Evolutionary conservation across 371 early-diverging fungal species (phyloP).

Genomic region (Furculomyces boomerangus): DNA sequence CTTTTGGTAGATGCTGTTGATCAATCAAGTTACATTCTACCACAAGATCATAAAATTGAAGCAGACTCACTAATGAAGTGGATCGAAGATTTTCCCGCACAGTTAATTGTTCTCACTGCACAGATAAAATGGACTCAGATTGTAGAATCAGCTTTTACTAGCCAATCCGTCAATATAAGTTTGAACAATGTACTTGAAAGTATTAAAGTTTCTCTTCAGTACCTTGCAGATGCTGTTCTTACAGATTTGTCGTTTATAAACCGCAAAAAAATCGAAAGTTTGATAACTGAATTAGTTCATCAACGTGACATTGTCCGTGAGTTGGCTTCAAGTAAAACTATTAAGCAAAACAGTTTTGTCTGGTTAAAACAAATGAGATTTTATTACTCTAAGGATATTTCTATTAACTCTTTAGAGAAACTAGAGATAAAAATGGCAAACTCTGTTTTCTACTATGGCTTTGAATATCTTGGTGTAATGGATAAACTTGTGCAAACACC

Average conservation of each 20-base stretch:
- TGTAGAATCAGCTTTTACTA: constrained; percentile 52
- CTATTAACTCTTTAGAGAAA: constrained; percentile 46
- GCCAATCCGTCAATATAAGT: constrained; percentile 5
- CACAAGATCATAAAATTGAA: constrained; percentile 21
- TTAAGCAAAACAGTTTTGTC: constrained; percentile 56
- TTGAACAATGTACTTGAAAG: constrained; percentile 32
- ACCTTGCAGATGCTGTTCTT: constrained; percentile 84
- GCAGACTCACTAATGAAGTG: constrained; percentile 49
- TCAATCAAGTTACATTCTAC: constrained; percentile 4
- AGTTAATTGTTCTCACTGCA: constrained; percentile 77
- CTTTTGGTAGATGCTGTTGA: constrained; percentile 49
- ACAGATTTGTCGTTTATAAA: constrained; percentile 61
- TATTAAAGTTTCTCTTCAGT: constrained; percentile 55
- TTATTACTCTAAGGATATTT: constrained; percentile 35
- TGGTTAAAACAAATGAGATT: constrained; percentile 98
- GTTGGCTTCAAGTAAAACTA: constrained; percentile 35
- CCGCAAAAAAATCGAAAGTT: constrained; percentile 89
- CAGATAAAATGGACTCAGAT: constrained; percentile 83
- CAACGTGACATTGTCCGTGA: constrained; percentile 85
- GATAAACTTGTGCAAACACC: constrained; percentile 97
- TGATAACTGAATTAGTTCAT: constrained; percentile 96
- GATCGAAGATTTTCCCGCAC: constrained; percentile 83
- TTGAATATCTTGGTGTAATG: constrained; percentile 90
- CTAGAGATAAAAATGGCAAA: constrained; percentile 83
- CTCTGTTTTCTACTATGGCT: constrained; percentile 86